A percentile compares a stretch with the other conserved stretches of the same genome.
phyloP scores from a whole-genome alignment of 257 asterid genomes.

The Nemophila menziesii region DNA sequence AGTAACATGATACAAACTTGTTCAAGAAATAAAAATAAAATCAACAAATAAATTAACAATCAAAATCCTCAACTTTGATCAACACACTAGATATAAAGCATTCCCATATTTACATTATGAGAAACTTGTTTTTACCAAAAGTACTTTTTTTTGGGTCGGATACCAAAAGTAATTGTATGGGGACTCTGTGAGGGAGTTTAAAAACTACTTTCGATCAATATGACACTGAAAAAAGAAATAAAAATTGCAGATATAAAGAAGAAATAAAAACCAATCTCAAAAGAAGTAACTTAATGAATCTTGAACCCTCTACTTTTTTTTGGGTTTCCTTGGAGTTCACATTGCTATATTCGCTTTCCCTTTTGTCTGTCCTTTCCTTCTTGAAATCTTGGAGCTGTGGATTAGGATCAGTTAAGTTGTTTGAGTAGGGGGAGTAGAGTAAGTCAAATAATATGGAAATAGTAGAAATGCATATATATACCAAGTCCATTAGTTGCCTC shows the following conservation, averaged over 20 bases:
- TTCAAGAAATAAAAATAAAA: background rate
- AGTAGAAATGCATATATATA: background rate
- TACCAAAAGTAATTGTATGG: slow-evolving; percentile 4
- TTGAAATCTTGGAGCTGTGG: slow-evolving; percentile 1
- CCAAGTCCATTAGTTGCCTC: slow-evolving; percentile 16
- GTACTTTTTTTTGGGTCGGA: too few species aligned
- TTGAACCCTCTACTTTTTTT: slow-evolving; percentile 3
- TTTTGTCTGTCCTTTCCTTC: slow-evolving; percentile 3
- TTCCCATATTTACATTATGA: slow-evolving; percentile 6
- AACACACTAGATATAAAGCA: slow-evolving; percentile 1
- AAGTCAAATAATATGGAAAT: background rate
- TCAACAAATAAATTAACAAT: background rate
- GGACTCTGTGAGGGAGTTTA: background rate
- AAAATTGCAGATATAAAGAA: background rate
- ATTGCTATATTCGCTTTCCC: slow-evolving; percentile 1
- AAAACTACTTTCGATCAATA: slow-evolving; percentile 3
- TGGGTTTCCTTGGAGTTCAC: slow-evolving; percentile 2
- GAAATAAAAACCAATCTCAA: too few species aligned
- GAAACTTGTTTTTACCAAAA: background rate
- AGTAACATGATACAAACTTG: background rate
- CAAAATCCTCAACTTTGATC: background rate
- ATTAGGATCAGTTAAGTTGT: background rate
- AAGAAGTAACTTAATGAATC: background rate
- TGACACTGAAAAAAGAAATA: slow-evolving; percentile 4
- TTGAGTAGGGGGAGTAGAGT: background rate